Base-by-base conservation (phyloP, 2,329 filamentous ascomycete genomes). In the Colletotrichum sp. region DNA sequence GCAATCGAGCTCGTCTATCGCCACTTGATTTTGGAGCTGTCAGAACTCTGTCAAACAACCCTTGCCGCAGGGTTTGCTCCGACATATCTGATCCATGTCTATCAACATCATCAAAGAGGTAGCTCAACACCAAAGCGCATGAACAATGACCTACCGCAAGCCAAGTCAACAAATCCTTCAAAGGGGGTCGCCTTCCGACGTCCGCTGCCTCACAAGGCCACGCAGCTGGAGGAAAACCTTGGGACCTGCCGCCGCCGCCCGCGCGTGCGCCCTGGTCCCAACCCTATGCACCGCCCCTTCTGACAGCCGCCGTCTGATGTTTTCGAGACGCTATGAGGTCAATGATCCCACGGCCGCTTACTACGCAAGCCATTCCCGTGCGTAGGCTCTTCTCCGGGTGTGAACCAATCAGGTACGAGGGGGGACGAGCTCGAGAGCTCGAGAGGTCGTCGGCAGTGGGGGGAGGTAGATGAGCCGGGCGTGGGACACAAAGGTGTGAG, bases 271-370 rank as follows among this genome's bases (percentile, higher is more conserved):
- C 28, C 68, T 63, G 65, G 57, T 59, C 44, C 64, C 57, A 69
- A 73, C 64, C 34, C 62, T 28, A 73, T 57, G 55, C 63, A 55
- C 55, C 18, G 67, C 39, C 21, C 60, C 36, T 55, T 69, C 73
- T 73, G 73, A 69, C 73, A 76, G 73, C 73, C 73, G 70, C 64
- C 73, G 73, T 76, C 73, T 73, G 73, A 76, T 76, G 73, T 76
- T 55, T 62, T 24, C 30, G 30, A 64, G 36, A 32, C 69, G 70
- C 73, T 57, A 69, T 69, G 73, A 73, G 63, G 69, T 72, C 73
- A 73, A 64, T 21, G 21, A 69, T 65, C 52, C 26, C 39, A 26
- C 28, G 52, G 49, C 67, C 44, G 21, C 28, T 57, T 36, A 57
- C 32, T 12, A 9, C 55, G 12, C 24, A 44, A 72, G 72, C 64